Evolutionary conservation across 345 rosid genomes (phyloP), one percentile per base, ranked within the genome.

Genomic region (Isatis tinctoria): DNA sequence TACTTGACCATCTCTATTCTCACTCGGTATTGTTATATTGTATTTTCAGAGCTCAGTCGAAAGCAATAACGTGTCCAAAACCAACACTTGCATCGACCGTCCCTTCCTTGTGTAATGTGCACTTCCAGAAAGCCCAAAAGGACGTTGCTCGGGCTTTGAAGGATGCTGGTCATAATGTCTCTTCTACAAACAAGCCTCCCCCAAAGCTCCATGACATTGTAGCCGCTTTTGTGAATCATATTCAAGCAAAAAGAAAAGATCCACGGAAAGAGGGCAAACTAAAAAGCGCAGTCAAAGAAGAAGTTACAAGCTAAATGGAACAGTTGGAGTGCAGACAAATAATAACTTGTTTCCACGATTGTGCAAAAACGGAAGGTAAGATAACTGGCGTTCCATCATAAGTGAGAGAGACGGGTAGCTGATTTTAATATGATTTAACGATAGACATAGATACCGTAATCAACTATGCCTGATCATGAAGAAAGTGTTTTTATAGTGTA

Each of bases 81-180:
- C 92, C 97, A 37, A 91, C 88, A 53, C 75, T 88, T 70, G 84
- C 84, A 78, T 85, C 95, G 27, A 78, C 78, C 26, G 72, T 72
- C 45, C 94, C 94, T 70, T 78, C 92, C 1, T 76, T 87, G 28
- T 91, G 97, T 72, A 54, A 72, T 9, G 76, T 75, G 58, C 97
- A 91, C 73, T 88, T 87, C 65, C 95, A 87, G 63, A 91, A 81
- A 82, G 88, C 95, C 6, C 90, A 86, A 45, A 87, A 86, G 76
- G 85, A 85, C 76, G 90, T 86, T 27, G 79, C 82, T 64, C 77
- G 79, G 48, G 97, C 92, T 47, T 65, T 91, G 73, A 88, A 81
- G 78, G 87, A 87, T 68, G 97, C 97, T 61, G 92, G 94, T 36
- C 86, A 82, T 40, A 91, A 75, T 72, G 84, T 65, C 71, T 81